Percentiles rank a stretch among this genome's conserved stretches.
phyloP scores from a whole-genome alignment of 106 monocot species.

The Acorus calamus region DNA sequence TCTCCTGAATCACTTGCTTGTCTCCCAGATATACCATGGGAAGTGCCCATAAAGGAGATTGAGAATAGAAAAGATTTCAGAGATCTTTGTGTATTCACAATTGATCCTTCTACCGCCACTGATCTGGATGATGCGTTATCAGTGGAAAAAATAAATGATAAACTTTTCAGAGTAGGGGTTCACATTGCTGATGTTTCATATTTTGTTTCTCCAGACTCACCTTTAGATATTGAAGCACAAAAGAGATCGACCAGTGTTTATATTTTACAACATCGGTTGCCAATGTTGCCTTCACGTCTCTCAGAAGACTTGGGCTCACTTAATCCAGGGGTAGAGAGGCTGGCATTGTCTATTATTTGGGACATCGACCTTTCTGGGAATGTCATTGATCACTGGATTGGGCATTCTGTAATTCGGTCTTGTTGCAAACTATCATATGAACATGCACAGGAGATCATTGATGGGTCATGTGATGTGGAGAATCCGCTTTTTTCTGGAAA shows the following conservation, averaged over 20 bases:
- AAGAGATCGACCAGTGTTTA: conserved; percentile 80
- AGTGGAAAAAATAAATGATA: conserved; percentile 47
- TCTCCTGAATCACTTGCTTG: conserved; percentile 46
- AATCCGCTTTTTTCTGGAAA: conserved; percentile 3
- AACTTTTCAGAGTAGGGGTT: conserved; percentile 55
- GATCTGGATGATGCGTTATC: conserved; percentile 98
- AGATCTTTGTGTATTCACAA: conserved; percentile 62
- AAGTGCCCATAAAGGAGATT: conserved; percentile 44
- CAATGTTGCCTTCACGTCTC: conserved; percentile 73
- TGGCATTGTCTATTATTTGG: conserved; percentile 76
- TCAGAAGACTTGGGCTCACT: conserved; percentile 61
- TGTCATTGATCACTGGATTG: conserved; percentile 74
- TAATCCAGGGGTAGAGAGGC: conserved; percentile 64
- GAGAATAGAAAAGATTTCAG: conserved; percentile 61
- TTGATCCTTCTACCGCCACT: conserved; percentile 67
- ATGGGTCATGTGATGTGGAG: conserved; percentile 22
- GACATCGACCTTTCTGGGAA: conserved; percentile 51
- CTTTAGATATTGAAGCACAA: conserved; percentile 67
- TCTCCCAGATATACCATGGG: conserved; percentile 54
- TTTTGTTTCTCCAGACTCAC: conserved; percentile 71
- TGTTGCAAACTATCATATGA: conserved; percentile 94
- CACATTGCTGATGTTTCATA: conserved; percentile 88
- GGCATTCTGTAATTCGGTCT: conserved; percentile 61
- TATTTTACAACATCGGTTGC: conserved; percentile 43
- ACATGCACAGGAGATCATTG: conserved; percentile 62